Conservation (phyloP, 2,329 filamentous ascomycete genomes). For the Whalleya microplaca region DNA sequence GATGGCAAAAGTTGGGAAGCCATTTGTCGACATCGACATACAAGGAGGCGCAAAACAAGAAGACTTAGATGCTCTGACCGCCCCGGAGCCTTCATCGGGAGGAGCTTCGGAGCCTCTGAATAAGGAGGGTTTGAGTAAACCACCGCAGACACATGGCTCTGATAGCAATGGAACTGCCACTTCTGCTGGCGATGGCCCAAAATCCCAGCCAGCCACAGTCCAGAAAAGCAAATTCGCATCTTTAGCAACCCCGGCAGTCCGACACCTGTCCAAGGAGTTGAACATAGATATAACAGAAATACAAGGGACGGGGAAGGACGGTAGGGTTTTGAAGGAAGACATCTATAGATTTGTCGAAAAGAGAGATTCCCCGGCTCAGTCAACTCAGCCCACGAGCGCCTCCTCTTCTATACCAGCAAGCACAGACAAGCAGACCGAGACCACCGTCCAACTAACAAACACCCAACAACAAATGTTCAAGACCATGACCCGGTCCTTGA, state of each 20-base stretch:
- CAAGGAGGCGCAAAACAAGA: conserved; percentile 72
- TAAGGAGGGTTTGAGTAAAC: conserved; percentile 25
- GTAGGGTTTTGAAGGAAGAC: conserved; percentile 90
- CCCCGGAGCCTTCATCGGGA: conserved; percentile 37
- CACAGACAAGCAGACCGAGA: conserved; percentile 66
- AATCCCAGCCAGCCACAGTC: conserved; percentile 29
- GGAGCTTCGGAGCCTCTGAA: conserved; percentile 32
- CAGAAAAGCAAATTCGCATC: conserved; percentile 67
- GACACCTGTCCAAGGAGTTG: conserved; percentile 81
- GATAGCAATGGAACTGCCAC: conserved; percentile 10
- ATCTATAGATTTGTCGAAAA: conserved; percentile 71
- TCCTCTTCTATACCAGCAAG: conserved; percentile 39
- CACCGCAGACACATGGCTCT: conserved; percentile 18
- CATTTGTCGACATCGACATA: conserved; percentile 93
- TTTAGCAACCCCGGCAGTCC: conserved; percentile 89
- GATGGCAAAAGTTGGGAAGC: conserved; percentile 93
- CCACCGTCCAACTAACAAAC: conserved; percentile 69
- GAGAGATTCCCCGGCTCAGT: conserved; percentile 37
- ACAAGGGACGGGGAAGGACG: conserved; percentile 84
- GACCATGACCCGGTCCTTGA: conserved; percentile 88
- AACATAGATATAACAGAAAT: conserved; percentile 79
- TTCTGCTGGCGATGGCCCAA: conserved; percentile 8
- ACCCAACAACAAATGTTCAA: conserved; percentile 96
- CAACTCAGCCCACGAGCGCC: conserved; percentile 35
- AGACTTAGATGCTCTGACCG: conserved; percentile 50